Evolutionary conservation across 352 stramenopile species (phyloP).

Genomic region (Poterioochromonas sp.): DNA sequence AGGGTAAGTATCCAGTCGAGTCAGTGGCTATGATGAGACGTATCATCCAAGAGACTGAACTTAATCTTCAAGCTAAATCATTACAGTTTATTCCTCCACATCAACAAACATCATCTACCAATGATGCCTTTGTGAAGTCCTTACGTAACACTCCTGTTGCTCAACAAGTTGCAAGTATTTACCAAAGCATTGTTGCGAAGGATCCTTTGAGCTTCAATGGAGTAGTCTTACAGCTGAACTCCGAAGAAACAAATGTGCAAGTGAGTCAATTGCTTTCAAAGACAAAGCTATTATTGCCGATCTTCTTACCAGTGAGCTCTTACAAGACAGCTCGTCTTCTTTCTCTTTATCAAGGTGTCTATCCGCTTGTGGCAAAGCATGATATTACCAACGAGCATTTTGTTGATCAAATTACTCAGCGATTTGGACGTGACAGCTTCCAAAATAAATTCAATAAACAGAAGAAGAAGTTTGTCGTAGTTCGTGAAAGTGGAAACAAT

Average conservation of each 20-base stretch:
- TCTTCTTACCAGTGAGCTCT: not conserved
- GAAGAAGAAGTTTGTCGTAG: no score
- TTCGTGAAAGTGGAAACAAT: no score
- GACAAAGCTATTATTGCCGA: no score
- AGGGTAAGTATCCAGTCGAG: constrained; percentile 86
- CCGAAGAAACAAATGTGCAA: constrained; percentile 32
- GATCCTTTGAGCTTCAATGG: no score
- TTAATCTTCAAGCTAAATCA: constrained; percentile 41
- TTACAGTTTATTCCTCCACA: constrained; percentile 25
- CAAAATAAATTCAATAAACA: no score
- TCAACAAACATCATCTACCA: not conserved
- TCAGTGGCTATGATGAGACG: constrained; percentile 74
- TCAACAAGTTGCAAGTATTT: constrained; percentile 35
- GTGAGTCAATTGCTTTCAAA: no score
- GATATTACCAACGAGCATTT: no score
- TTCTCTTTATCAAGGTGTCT: not conserved
- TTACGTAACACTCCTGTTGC: not conserved
- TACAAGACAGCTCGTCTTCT: not conserved
- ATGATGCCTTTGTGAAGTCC: constrained; percentile 37
- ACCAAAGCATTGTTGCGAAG: no score
- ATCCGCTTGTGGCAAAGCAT: not conserved
- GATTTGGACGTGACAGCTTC: no score
- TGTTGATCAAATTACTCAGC: no score
- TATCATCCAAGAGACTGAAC: constrained; percentile 46
- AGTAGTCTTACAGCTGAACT: no score